These are phyloP conservation scores for Butyriboletus loyo DNA, from an alignment of 768 basidiomycete genomes.

Conservation along the genomic window DNA sequence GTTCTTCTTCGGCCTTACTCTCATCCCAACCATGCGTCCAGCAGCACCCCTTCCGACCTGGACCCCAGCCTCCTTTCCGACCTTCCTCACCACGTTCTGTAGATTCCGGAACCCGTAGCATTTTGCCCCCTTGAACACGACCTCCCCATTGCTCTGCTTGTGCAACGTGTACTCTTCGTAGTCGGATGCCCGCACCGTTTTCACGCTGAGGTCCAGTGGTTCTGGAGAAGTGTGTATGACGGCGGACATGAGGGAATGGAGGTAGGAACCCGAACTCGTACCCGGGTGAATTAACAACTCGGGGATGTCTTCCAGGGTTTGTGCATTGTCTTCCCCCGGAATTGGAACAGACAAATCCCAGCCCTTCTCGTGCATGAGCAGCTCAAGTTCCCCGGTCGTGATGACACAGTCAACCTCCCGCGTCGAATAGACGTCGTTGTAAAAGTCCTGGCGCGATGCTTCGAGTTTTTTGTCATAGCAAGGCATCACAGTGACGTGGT, in stretches of 20 bases:
- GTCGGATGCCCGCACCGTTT: constrained; percentile 67
- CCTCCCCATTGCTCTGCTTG: constrained; percentile 44
- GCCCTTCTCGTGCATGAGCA: constrained; percentile 76
- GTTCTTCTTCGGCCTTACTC: constrained; percentile 33
- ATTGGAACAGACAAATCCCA: constrained; percentile 71
- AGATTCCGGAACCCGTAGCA: constrained; percentile 98
- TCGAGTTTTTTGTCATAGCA: constrained; percentile 99
- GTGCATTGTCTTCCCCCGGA: constrained; percentile 42
- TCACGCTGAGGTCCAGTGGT: constrained; percentile 50
- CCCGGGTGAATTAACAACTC: constrained; percentile 78
- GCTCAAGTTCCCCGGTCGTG: constrained; percentile 91
- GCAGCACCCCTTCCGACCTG: constrained; percentile 70
- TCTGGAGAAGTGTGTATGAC: constrained; percentile 41
- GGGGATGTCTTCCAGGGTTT: constrained; percentile 43
- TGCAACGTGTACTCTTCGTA: constrained; percentile 71
- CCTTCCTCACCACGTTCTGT: constrained; percentile 93
- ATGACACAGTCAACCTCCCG: constrained; percentile 97
- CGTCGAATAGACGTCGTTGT: constrained; percentile 74
- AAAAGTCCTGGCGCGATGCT: constrained; percentile 93
- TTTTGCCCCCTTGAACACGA: constrained; percentile 88
- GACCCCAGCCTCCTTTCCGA: constrained; percentile 81
- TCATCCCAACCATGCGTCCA: constrained; percentile 35
- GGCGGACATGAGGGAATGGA: constrained; percentile 71
- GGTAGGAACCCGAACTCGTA: constrained; percentile 89
- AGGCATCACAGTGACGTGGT: constrained; percentile 98